phyloP scores from a whole-genome alignment of 164 flowering plant species.

The Echeveria elegans region DNA sequence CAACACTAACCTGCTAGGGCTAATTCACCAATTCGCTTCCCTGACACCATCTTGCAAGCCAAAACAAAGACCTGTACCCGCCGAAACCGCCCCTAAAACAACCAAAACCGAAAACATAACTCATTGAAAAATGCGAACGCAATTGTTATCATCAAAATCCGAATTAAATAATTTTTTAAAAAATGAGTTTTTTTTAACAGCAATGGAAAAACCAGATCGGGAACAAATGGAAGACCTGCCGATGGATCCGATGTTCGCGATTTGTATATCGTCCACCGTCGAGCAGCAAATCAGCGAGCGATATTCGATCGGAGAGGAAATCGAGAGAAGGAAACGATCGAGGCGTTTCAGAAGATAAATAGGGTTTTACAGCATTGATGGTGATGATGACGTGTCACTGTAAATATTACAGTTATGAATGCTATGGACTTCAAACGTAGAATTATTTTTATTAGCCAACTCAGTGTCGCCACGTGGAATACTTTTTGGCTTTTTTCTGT shows the following conservation, averaged over 20 bases:
- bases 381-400: constrained; percentile 1
- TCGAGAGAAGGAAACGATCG: not conserved
- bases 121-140: not conserved
- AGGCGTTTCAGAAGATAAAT: not conserved
- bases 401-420: not conserved
- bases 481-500: not conserved
- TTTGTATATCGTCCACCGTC: not conserved
- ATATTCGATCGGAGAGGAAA: not conserved
- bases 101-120: not conserved
- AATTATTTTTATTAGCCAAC: too few relatives aligned
- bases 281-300: not conserved
- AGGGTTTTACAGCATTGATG: constrained; percentile 3
- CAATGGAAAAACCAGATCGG: not conserved
- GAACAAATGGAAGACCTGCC: not conserved
- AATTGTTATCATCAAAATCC: not conserved
- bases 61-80: not conserved
- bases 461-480: not conserved
- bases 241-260: not conserved
- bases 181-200: not conserved
- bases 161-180: not conserved
- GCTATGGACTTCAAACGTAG: not conserved
- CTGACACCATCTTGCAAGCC: constrained; percentile 3
- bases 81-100: not conserved
- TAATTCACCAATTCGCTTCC: constrained; percentile 7
- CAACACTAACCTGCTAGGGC: not conserved